Evolutionary conservation across 2,329 filamentous ascomycete genomes (phyloP).

Genomic region (Diaporthe citriasiana): DNA sequence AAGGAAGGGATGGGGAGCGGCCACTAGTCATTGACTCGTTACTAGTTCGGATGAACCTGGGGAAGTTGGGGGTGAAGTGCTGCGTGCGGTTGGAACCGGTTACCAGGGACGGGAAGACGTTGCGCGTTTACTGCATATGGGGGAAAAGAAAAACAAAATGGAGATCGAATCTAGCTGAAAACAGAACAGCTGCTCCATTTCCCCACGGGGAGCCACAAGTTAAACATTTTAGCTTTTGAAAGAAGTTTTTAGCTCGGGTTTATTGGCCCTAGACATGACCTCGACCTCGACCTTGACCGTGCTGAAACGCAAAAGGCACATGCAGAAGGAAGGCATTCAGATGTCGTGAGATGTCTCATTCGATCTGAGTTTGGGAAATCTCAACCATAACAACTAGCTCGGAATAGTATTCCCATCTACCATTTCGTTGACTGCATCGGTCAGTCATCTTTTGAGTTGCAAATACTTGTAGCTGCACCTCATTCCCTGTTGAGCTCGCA

Average conservation of each 20-base stretch:
- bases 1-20: not conserved
- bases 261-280: not conserved
- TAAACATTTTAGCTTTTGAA: not conserved
- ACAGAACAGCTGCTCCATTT: not conserved
- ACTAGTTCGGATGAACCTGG: not conserved
- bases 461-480: too few relatives aligned
- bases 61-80: not conserved
- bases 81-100: not conserved
- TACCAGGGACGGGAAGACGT: not conserved
- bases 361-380: too few relatives aligned
- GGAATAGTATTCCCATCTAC: not conserved
- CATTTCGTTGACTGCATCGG: too few relatives aligned
- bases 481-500: not conserved
- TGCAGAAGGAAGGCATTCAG: too few relatives aligned
- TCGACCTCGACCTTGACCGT: not conserved
- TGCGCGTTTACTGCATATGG: not conserved
- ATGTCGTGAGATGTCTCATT: too few relatives aligned
- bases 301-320: too few relatives aligned
- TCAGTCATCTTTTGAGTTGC: not conserved
- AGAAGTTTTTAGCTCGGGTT: not conserved
- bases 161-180: not conserved
- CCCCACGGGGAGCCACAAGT: not conserved
- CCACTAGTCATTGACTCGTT: not conserved
- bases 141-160: not conserved
- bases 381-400: not conserved